Evolutionary conservation across 495 filamentous ascomycete genomes (phyloP).

Genomic region (Penicillium bialowiezense): DNA sequence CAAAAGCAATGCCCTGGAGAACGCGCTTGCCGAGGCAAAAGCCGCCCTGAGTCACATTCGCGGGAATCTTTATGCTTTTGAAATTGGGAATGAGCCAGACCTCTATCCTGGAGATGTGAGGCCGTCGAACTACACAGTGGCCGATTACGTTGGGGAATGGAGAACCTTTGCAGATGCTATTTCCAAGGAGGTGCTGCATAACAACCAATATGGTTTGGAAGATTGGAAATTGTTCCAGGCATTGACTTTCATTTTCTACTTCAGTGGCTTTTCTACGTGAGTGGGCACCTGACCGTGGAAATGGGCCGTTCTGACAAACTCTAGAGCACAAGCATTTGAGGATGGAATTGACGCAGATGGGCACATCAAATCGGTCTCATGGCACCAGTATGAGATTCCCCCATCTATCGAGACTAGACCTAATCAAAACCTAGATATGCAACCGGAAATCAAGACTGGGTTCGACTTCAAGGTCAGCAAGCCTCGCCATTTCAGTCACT

Average conservation of each 20-base stretch:
- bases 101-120: conserved; percentile 14
- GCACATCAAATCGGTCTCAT: conserved; percentile 15
- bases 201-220: conserved; percentile 13
- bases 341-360: conserved; percentile 11
- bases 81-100: conserved; percentile 18
- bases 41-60: conserved; percentile 14
- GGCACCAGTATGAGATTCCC: conserved; percentile 12
- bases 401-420: neutral
- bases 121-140: conserved; percentile 3
- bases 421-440: conserved; percentile 5
- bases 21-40: conserved; percentile 10
- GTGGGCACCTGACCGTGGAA: no score
- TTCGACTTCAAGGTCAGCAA: conserved; percentile 11
- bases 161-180: conserved; percentile 14
- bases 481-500: neutral
- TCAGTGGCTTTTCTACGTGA: conserved; percentile 7
- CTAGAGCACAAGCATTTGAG: conserved; percentile 8
- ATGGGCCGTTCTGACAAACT: neutral
- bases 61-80: conserved; percentile 12
- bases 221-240: conserved; percentile 14
- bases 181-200: conserved; percentile 10
- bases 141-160: conserved; percentile 15
- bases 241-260: conserved; percentile 14
- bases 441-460: conserved; percentile 13
- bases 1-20: conserved; percentile 11